These are phyloP conservation scores for Sphaerulina musiva DNA, from an alignment of 2,329 filamentous ascomycete genomes.

Conservation along the genomic window DNA sequence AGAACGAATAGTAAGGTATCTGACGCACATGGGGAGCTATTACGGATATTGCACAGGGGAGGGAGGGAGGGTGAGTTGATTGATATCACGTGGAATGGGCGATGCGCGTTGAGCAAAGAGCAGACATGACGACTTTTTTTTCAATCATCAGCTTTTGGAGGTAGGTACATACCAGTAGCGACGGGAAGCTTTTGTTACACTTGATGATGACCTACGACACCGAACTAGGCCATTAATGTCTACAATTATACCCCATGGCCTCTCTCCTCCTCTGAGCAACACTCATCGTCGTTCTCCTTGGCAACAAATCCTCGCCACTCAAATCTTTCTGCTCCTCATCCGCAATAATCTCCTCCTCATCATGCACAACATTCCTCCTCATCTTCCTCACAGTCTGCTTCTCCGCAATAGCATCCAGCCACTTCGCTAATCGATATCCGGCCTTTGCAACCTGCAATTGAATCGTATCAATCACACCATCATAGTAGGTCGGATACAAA, in stretches of 20 bases:
- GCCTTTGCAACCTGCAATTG: conserved; percentile 41
- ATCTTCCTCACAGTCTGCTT: conserved; percentile 9
- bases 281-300: background rate
- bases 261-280: conserved; percentile 8
- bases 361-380: background rate
- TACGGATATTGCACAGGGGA: too few relatives aligned
- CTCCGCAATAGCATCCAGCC: conserved; percentile 33
- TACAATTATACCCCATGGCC: conserved; percentile 6
- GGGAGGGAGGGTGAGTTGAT: too few relatives aligned
- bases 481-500: conserved; percentile 31
- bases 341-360: background rate
- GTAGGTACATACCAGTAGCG: too few relatives aligned
- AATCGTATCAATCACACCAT: conserved; percentile 35
- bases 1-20: too few relatives aligned
- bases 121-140: too few relatives aligned
- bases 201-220: background rate
- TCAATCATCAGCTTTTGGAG: too few relatives aligned
- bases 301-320: background rate
- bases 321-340: background rate
- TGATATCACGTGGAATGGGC: too few relatives aligned
- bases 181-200: too few relatives aligned
- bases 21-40: too few relatives aligned
- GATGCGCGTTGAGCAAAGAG: too few relatives aligned
- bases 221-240: background rate
- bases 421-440: conserved; percentile 34